phyloP scores from a whole-genome alignment of 2,329 filamentous ascomycete species.

The Neofusicoccum parvum region DNA sequence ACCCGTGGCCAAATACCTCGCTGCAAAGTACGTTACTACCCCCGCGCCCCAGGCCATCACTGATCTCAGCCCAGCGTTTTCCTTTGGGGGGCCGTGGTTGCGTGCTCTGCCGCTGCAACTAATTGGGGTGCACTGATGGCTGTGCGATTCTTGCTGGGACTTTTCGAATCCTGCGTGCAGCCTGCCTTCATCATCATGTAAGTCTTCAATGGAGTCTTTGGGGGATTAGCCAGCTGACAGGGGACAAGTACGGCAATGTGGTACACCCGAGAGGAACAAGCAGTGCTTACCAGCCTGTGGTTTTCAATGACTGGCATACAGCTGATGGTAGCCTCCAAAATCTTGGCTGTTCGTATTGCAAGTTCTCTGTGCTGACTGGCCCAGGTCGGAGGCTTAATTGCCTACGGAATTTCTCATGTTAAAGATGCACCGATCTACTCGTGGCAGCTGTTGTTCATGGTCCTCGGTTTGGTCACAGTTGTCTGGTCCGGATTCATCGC shows the following conservation, averaged over 20 bases:
- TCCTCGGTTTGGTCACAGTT: constrained; percentile 54
- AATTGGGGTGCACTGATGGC: constrained; percentile 40
- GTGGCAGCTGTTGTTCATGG: constrained; percentile 52
- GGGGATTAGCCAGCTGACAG: constrained; percentile 18
- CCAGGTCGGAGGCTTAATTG: constrained; percentile 37
- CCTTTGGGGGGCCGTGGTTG: constrained; percentile 46
- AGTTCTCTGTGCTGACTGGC: constrained; percentile 24
- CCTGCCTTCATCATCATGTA: constrained; percentile 48
- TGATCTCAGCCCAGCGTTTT: constrained; percentile 35
- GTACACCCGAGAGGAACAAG: constrained; percentile 26
- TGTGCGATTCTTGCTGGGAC: constrained; percentile 66
- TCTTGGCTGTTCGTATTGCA: constrained; percentile 26
- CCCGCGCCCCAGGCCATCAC: neutral
- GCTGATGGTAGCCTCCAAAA: constrained; percentile 24
- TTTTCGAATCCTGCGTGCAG: constrained; percentile 60
- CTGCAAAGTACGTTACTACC: constrained; percentile 39
- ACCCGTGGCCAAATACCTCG: constrained; percentile 62
- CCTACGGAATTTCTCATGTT: constrained; percentile 38
- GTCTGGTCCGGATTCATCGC: constrained; percentile 30
- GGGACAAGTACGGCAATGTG: constrained; percentile 30
- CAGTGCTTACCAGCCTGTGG: constrained; percentile 24
- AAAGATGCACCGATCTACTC: constrained; percentile 31
- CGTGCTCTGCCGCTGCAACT: constrained; percentile 16
- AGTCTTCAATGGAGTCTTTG: neutral
- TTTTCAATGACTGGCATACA: constrained; percentile 2